Conservation (phyloP, 495 filamentous ascomycete species). For the Cudoniella acicularis region DNA sequence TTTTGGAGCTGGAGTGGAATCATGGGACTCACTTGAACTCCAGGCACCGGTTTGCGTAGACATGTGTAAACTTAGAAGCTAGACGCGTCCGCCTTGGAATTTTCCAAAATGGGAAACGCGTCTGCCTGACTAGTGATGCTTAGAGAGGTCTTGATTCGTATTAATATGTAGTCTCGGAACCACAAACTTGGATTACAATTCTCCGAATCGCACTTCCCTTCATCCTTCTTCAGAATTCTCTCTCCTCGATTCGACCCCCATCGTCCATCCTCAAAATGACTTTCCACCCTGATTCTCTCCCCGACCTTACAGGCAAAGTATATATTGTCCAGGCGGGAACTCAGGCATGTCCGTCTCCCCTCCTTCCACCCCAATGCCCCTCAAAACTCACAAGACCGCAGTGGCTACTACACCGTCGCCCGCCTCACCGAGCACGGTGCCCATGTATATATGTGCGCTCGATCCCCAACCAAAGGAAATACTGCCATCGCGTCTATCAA, state of each 20-base stretch:
- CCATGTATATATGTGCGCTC: constrained; percentile 62
- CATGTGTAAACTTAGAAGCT: too few species aligned
- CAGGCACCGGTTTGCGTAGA: too few species aligned
- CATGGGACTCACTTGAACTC: too few species aligned
- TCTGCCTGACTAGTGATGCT: too few species aligned
- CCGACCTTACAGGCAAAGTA: neutral
- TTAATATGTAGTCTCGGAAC: too few species aligned
- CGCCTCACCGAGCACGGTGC: constrained; percentile 61
- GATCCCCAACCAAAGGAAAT: constrained; percentile 48
- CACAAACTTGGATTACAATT: too few species aligned
- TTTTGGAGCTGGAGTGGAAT: too few species aligned
- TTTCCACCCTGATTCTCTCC: neutral
- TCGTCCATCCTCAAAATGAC: neutral
- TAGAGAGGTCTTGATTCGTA: too few species aligned
- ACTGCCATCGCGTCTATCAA: constrained; percentile 50
- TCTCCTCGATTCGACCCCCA: neutral
- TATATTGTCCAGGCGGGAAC: neutral
- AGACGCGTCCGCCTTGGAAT: too few species aligned
- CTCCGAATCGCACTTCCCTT: neutral
- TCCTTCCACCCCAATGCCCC: neutral
- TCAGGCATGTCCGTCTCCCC: neutral
- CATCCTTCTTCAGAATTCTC: neutral
- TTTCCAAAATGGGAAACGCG: too few species aligned
- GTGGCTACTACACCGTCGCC: constrained; percentile 60
- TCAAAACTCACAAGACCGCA: neutral